Evolutionary conservation across 192 early-diverging fungal genomes (phyloP), one percentile per base, ranked within the genome.

Genomic region (Coemansia sp.): DNA sequence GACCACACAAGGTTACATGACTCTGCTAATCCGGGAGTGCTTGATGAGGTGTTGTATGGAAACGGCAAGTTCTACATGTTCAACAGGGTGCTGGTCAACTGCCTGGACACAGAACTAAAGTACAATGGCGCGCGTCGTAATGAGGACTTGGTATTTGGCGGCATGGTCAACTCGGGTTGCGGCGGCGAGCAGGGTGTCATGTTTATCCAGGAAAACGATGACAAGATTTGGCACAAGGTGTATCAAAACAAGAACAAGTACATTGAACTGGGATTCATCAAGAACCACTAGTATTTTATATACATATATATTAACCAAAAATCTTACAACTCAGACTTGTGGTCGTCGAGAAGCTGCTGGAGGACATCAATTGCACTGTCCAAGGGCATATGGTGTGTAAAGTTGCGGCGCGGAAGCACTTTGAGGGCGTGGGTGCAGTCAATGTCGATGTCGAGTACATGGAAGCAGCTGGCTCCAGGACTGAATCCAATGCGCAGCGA

Each of bases 401-500:
- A 86, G 81, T 92, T 93, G n/a, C 86, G 85, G 27, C 93, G 79
- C 14, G 90, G 92, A 44, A 87, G 85, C 1, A 94, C 94, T 24
- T 86, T 85, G 24, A 98, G 88, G 49, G 96, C 94, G 58, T 86
- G 83, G 0, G 84, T 83, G 2, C 59, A 21, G 58, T 96, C 93
- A 61, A 96, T 80, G 45, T 88, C 87, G 17, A 92, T 80, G 60
- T 96, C 96, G 27, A 96, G 80, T 19, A 98, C 83, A 56, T 96
- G 92, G 53, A 90, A 82, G 67, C 91, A 89, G 57, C 92, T 88
- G 30, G 96, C 93, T 3, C 96, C 95, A 6, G 92, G 92, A 15
- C 87, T 90, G 62, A 96, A 93, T 5, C 85, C 89, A 27, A 98
- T 83, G 7, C 96, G 77, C 17, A 98, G 80, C 9, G 92, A 94